phyloP scores from a whole-genome alignment of 2,329 filamentous ascomycete genomes.

The Hymenoscyphus scutula region DNA sequence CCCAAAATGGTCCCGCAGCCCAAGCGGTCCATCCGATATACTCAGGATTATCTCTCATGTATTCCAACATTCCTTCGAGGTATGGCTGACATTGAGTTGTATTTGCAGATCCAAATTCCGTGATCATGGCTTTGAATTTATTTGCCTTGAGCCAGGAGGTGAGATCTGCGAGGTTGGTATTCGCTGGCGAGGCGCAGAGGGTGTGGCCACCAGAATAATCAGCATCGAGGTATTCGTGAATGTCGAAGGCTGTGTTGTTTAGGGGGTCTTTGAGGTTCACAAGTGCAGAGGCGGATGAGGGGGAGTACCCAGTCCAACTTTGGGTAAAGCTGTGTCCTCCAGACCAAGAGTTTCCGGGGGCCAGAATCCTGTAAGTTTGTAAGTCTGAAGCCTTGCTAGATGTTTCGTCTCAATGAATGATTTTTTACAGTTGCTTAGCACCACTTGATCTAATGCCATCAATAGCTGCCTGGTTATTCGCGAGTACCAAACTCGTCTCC shows the following conservation, averaged over 20 bases:
- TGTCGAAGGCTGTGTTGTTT: conserved; percentile 49
- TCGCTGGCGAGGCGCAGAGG: conserved; percentile 42
- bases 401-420: background rate
- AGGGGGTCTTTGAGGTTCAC: conserved; percentile 45
- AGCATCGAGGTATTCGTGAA: conserved; percentile 51
- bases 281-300: conserved; percentile 40
- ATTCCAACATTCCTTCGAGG: conserved; percentile 44
- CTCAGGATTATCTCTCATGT: conserved; percentile 46
- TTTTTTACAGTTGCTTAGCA: conserved; percentile 42
- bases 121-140: conserved; percentile 48
- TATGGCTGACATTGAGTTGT: conserved; percentile 43
- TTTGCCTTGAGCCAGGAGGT: conserved; percentile 47
- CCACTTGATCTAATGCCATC: conserved; percentile 44
- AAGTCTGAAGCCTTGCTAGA: background rate
- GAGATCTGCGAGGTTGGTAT: conserved; percentile 41
- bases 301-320: conserved; percentile 37
- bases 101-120: conserved; percentile 49
- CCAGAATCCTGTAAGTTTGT: conserved; percentile 38
- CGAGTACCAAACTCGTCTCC: conserved; percentile 44
- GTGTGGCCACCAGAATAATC: conserved; percentile 47
- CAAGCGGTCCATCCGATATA: conserved; percentile 53
- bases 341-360: conserved; percentile 49
- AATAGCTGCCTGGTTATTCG: conserved; percentile 48
- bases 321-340: conserved; percentile 49
- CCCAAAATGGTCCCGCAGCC: conserved; percentile 51